Evolutionary conservation across 768 basidiomycete species (phyloP).

Genomic region (Tricholoma hemisulphureum): DNA sequence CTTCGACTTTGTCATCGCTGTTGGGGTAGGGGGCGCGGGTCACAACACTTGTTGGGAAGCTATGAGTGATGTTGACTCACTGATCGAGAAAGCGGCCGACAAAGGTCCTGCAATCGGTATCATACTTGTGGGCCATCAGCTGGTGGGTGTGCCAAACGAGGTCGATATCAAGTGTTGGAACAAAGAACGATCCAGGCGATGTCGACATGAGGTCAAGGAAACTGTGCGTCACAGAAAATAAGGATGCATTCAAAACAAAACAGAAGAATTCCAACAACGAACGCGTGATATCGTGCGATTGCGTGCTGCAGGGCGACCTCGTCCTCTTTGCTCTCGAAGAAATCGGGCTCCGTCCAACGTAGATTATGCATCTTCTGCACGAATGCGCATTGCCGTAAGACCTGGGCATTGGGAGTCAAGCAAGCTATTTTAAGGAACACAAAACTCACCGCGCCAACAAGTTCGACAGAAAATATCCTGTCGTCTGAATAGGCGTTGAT

Average conservation of each 20-base stretch:
- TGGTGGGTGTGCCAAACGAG: slow-evolving; percentile 71
- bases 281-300: slow-evolving; percentile 52
- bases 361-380: slow-evolving; percentile 44
- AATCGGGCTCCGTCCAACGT: slow-evolving; percentile 41
- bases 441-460: slow-evolving; percentile 50
- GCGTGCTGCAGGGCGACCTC: slow-evolving; percentile 39
- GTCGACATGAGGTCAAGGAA: slow-evolving; percentile 51
- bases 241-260: neutral
- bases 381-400: slow-evolving; percentile 51
- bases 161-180: slow-evolving; percentile 63
- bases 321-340: slow-evolving; percentile 32
- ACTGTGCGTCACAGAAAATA: slow-evolving; percentile 5
- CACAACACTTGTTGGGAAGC: neutral
- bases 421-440: neutral
- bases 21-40: neutral
- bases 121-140: slow-evolving; percentile 43
- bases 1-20: slow-evolving; percentile 38
- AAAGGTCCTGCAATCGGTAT: slow-evolving; percentile 35
- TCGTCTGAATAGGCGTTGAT: slow-evolving; percentile 44
- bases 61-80: slow-evolving; percentile 26
- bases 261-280: neutral
- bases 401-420: slow-evolving; percentile 26
- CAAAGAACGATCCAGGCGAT: slow-evolving; percentile 38
- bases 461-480: slow-evolving; percentile 45
- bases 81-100: slow-evolving; percentile 45